Percentiles rank a stretch among this genome's conserved stretches.
Conservation (phyloP, 495 filamentous ascomycete genomes). For the Rhizodiscina lignyota region DNA sequence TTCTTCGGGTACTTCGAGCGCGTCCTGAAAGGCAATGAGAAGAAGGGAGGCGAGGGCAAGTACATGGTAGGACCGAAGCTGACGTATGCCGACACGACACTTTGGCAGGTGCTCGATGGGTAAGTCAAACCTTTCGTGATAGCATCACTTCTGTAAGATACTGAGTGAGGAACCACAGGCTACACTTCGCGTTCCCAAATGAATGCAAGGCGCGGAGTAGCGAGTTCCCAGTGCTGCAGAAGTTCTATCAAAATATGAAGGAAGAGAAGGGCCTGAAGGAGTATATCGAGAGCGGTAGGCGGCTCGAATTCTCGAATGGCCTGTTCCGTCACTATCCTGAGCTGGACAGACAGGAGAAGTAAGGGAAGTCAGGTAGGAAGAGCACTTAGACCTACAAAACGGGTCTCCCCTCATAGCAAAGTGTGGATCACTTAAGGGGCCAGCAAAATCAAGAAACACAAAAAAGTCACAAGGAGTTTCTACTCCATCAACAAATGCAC, state of each 20-base stretch:
- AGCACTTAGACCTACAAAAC: background rate
- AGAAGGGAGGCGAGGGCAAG: constrained; percentile 29
- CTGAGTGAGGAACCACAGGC: no score
- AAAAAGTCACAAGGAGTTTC: no score
- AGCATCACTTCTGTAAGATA: constrained; percentile 28
- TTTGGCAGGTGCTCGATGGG: constrained; percentile 43
- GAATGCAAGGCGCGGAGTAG: constrained; percentile 33
- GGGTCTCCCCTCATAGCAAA: background rate
- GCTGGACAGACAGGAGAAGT: constrained; percentile 28
- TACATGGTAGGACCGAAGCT: constrained; percentile 41
- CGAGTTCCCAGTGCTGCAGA: constrained; percentile 27
- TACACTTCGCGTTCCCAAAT: constrained; percentile 47
- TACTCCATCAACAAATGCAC: no score
- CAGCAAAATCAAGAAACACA: no score
- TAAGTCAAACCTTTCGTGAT: constrained; percentile 9
- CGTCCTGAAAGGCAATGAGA: constrained; percentile 34
- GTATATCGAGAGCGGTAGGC: constrained; percentile 41
- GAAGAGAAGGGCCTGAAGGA: constrained; percentile 34
- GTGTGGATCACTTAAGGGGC: background rate
- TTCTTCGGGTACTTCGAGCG: constrained; percentile 48
- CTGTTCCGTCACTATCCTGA: constrained; percentile 49
- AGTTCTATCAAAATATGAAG: constrained; percentile 36
- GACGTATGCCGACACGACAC: constrained; percentile 51
- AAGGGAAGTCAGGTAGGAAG: background rate
- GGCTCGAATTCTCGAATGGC: constrained; percentile 36